Evolutionary conservation across 768 basidiomycete genomes (phyloP), one percentile per base, ranked within the genome.

Genomic region (Russula brevipes): DNA sequence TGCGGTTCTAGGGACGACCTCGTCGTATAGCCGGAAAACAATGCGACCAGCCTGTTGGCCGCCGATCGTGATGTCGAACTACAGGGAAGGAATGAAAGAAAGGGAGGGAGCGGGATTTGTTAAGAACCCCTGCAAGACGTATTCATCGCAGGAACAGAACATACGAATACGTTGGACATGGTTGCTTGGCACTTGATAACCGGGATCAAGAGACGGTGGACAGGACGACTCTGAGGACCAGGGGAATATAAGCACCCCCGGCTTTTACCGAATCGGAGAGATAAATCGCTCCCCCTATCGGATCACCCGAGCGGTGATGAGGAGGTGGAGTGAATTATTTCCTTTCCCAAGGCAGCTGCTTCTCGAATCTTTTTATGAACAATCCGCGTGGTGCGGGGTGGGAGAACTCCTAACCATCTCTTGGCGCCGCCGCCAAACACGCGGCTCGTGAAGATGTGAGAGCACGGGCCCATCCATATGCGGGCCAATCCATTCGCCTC

Each of bases 11-110:
- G 91, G 91, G 14, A 89, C 87, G 54, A 82, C 81, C 5, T 84
- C 79, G 77, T 95, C 92, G 74, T 78, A 94, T 33, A 98, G 85
- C 79, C 86, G 87, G 85, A 98, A 94, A 61, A 82, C 78, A 72
- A 97, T 83, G 52, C 84, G 83, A 7, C 85, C 86, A 1, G 73
- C 52, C 0, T 72, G 58, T 47, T 73, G 6, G 61, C 57, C 68
- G 72, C 73, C 71, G 71, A 88, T 80, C 24, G 73, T 54, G 72
- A 91, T 82, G 67, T 90, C 85, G 70, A 91, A 91, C 89, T 89
- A 65, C 8, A 39, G 19, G 57, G 38, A n/a, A 14, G 38, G 11
- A 52, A 12, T 16, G 5, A 50, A 39, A 31, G 36, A 1, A 41
- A 42, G 16, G 14, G 51, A 46, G 30, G 24, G 24, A 24, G 24